phyloP scores from a whole-genome alignment of 257 asterid species.

The Lantana camara region DNA sequence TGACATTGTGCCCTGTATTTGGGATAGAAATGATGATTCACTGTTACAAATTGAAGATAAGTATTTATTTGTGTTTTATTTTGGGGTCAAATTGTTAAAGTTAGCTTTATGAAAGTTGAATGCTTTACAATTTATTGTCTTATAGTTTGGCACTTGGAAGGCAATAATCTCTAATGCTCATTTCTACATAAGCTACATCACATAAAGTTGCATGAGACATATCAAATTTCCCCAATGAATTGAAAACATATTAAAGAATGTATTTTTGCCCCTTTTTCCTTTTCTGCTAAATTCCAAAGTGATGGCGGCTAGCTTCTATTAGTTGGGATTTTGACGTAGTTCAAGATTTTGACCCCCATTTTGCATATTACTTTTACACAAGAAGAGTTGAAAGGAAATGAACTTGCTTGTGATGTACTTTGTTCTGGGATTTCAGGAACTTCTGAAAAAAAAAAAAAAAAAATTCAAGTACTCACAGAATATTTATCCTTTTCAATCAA shows the following conservation, averaged over 20 bases:
- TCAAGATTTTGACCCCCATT: constrained; percentile 7
- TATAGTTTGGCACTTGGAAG: constrained; percentile 30
- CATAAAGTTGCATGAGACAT: constrained; percentile 10
- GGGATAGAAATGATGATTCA: neutral
- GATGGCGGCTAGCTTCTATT: neutral
- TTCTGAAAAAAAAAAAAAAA: constrained; percentile 31
- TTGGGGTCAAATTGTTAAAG: constrained; percentile 19
- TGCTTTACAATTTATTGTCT: constrained; percentile 26
- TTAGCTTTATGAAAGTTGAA: constrained; percentile 19
- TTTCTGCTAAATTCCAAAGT: constrained; percentile 12
- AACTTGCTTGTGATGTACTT: neutral
- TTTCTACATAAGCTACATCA: constrained; percentile 21
- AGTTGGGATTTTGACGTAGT: neutral
- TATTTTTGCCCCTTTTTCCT: neutral
- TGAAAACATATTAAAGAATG: neutral
- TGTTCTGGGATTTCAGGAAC: constrained; percentile 39
- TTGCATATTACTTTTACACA: too few species aligned
- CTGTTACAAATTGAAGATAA: neutral
- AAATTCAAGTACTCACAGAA: constrained; percentile 38
- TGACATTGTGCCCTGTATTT: neutral
- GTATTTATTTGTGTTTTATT: neutral
- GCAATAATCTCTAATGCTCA: constrained; percentile 22
- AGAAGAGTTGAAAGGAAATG: too few species aligned
- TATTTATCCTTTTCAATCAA: constrained; percentile 34
- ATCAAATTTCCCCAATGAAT: constrained; percentile 13